These are phyloP conservation scores for Rutstroemia sydowiana DNA, from an alignment of 2,329 filamentous ascomycete species.

Conservation along the genomic window DNA sequence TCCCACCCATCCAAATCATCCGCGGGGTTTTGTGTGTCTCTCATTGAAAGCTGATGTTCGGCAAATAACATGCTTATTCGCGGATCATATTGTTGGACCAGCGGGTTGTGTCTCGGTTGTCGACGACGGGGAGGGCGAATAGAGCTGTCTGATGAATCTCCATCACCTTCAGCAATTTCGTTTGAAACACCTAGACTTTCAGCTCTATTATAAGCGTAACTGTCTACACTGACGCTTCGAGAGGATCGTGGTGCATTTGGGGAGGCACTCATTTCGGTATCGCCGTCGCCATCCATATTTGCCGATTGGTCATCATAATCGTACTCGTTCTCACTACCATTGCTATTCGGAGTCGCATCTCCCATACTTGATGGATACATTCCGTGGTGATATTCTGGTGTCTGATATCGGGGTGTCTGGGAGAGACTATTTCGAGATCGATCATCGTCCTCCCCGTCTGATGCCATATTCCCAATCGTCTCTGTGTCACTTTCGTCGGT, in stretches of 20 bases:
- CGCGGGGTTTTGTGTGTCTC: neutral
- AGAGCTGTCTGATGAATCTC: conserved; percentile 23
- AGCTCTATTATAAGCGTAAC: conserved; percentile 2
- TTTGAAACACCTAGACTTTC: conserved; percentile 22
- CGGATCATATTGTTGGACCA: conserved; percentile 23
- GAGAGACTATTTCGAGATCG: conserved; percentile 19
- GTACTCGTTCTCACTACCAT: conserved; percentile 1
- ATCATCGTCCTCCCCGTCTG: conserved; percentile 23
- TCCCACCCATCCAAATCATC: conserved; percentile 2
- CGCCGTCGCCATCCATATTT: conserved; percentile 28
- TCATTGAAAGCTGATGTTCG: conserved; percentile 22
- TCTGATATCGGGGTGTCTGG: conserved; percentile 16
- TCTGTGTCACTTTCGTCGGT: conserved; percentile 24
- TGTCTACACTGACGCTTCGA: conserved; percentile 8
- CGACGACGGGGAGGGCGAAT: conserved; percentile 21
- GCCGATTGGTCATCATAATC: conserved; percentile 15
- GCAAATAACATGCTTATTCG: conserved; percentile 29
- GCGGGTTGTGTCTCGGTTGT: conserved; percentile 14
- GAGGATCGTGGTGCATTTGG: conserved; percentile 15
- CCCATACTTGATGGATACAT: neutral
- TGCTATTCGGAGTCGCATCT: neutral
- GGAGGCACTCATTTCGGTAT: conserved; percentile 31
- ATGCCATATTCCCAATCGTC: conserved; percentile 21
- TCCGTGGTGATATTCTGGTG: conserved; percentile 2
- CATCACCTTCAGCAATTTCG: conserved; percentile 22